Conservation (phyloP, 176 grass and related monocot genomes). For the Oropetium thomaeum region DNA sequence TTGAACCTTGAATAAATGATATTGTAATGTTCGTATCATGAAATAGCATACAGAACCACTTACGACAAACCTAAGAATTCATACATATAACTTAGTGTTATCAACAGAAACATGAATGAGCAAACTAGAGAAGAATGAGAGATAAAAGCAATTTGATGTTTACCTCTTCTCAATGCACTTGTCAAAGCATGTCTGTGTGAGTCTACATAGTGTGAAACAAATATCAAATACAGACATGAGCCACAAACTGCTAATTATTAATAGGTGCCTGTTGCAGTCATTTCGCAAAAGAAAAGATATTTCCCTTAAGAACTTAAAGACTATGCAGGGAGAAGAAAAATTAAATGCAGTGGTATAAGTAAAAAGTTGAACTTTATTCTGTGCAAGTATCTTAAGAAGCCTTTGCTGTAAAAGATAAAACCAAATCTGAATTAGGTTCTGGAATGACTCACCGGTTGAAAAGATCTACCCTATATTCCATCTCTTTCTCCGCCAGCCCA, state of each 20-base stretch:
- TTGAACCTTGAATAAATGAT: neutral
- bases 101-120: neutral
- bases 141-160: neutral
- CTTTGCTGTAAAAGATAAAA: neutral
- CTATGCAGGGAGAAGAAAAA: neutral
- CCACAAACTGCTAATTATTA: neutral
- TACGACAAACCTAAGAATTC: neutral
- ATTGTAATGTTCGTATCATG: neutral
- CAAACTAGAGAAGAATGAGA: neutral
- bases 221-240: neutral
- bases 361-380: neutral
- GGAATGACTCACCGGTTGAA: constrained; percentile 52
- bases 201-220: constrained; percentile 35
- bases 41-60: neutral
- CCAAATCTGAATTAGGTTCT: neutral
- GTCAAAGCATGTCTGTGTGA: constrained; percentile 64
- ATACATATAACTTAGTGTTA: neutral
- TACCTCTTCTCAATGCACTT: constrained; percentile 81
- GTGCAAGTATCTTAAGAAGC: neutral
- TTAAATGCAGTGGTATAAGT: neutral
- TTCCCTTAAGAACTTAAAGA: neutral
- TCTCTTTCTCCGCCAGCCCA: constrained; percentile 72
- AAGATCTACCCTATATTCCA: constrained; percentile 84
- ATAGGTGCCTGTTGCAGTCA: neutral
- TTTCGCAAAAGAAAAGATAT: neutral